Evolutionary conservation across 768 basidiomycete genomes (phyloP), one percentile per base, ranked within the genome.

Genomic region (Daedaleopsis nitida): DNA sequence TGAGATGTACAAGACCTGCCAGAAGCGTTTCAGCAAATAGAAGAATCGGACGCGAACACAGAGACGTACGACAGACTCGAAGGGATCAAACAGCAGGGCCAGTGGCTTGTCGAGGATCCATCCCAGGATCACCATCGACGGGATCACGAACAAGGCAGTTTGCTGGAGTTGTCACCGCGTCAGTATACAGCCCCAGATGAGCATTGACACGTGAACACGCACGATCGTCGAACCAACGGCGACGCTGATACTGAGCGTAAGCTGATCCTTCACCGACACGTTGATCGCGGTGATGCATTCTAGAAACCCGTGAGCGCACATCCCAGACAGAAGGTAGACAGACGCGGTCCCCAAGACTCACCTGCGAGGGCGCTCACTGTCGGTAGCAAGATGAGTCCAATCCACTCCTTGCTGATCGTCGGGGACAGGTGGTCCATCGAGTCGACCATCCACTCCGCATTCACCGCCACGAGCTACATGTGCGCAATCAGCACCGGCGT

Each of bases 201-300:
- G 39, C 57, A 55, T 32, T 49, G 38, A 21, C 23, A 21, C 23
- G 48, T 10, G 3, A 17, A 24, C 6, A 78, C 86, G 66, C 62
- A 89, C 87, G 64, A 90, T 86, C 16, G 87, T 86, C 17, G 88
- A 88, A 24, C 91, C 89, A 43, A 93, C 88, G 17, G 93, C 90
- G 19, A 95, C 90, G 48, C 90, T 89, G 60, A 95, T 83, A 59
- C 90, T 91, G 17, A 96, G 81, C 55, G 89, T 87, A 44, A 96
- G 79, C 70, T 92, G 91, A 68, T 88, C 86, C 74, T 89, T 87
- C 52, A 92, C 88, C 0, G 94, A 93, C n/a, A 92, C 91, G 39
- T 88, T 92, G 63, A 97, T 83, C 12, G 94, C 93, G 7, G 91
- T 96, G 57, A 94, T 85, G 65, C 92, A 94, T 75, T 97, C 95